Evolutionary conservation across 2,329 filamentous ascomycete species (phyloP).

Genomic region (Botryosphaeria dothidea): DNA sequence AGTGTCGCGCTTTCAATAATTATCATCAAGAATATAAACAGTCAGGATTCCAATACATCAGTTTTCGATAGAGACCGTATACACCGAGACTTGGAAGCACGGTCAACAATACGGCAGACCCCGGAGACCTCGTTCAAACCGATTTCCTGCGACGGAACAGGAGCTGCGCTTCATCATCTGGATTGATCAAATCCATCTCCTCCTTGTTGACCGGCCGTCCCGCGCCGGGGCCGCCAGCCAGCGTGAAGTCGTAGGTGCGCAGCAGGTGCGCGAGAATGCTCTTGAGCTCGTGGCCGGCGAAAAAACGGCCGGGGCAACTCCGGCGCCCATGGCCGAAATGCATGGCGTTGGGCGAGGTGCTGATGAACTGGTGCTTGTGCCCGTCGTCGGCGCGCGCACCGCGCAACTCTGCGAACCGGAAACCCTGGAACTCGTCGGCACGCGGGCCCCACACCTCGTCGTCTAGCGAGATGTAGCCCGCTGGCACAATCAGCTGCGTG

Average conservation of each 20-base stretch:
- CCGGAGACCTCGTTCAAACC: too few species aligned
- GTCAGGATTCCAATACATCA: too few species aligned
- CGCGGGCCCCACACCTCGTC: constrained; percentile 6
- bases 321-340: constrained; percentile 34
- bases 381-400: background rate
- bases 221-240: background rate
- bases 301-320: constrained; percentile 35
- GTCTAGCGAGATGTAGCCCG: background rate
- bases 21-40: too few species aligned
- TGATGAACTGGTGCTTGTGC: constrained; percentile 25
- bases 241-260: constrained; percentile 27
- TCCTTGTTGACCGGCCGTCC: background rate
- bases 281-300: constrained; percentile 36
- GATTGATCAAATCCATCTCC: background rate
- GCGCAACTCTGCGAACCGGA: constrained; percentile 19
- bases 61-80: too few species aligned
- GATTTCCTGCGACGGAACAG: background rate
- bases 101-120: too few species aligned
- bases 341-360: constrained; percentile 26
- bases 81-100: too few species aligned
- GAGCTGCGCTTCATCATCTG: background rate
- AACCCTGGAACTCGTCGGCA: constrained; percentile 19
- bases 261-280: constrained; percentile 31
- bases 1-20: too few species aligned
- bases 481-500: constrained; percentile 2